Percentiles rank a stretch among this genome's conserved stretches.
These are phyloP conservation scores for Penicillium sp. DNA, from an alignment of 2,329 filamentous ascomycete genomes.

Conservation along the genomic window DNA sequence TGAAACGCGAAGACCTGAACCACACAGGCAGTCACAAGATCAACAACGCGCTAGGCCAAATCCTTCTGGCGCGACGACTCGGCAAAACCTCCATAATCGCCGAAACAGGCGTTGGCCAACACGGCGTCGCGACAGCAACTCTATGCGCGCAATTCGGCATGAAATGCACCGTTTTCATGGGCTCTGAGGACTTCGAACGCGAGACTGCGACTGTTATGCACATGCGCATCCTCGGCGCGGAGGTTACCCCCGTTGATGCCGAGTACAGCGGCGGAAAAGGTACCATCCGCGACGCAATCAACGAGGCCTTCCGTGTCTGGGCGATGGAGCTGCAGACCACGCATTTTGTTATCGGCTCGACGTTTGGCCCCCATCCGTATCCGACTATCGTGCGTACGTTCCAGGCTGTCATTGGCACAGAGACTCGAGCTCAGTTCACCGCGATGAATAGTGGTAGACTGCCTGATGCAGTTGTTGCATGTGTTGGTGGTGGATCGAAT, in stretches of 20 bases:
- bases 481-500: slow-evolving; percentile 90
- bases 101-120: slow-evolving; percentile 92
- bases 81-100: slow-evolving; percentile 97
- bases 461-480: slow-evolving; percentile 93
- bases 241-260: slow-evolving; percentile 73
- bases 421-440: slow-evolving; percentile 85
- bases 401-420: slow-evolving; percentile 75
- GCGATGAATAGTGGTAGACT: slow-evolving; percentile 67
- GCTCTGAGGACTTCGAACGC: slow-evolving; percentile 86
- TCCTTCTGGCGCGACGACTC: slow-evolving; percentile 78
- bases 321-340: slow-evolving; percentile 84
- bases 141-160: slow-evolving; percentile 96
- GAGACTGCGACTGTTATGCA: slow-evolving; percentile 95
- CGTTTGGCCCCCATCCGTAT: slow-evolving; percentile 94
- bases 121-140: slow-evolving; percentile 93
- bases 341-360: slow-evolving; percentile 94
- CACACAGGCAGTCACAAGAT: slow-evolving; percentile 98
- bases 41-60: slow-evolving; percentile 93
- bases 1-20: slow-evolving; percentile 95
- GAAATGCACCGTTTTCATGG: slow-evolving; percentile 98
- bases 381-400: slow-evolving; percentile 91
- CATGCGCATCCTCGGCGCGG: slow-evolving; percentile 88
- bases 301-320: slow-evolving; percentile 89
- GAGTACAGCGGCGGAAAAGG: slow-evolving; percentile 57
- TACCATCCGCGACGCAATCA: slow-evolving; percentile 82